Evolutionary conservation across 176 grass and related monocot genomes (phyloP), one percentile per base, ranked within the genome.

Genomic region (Carex parvula): DNA sequence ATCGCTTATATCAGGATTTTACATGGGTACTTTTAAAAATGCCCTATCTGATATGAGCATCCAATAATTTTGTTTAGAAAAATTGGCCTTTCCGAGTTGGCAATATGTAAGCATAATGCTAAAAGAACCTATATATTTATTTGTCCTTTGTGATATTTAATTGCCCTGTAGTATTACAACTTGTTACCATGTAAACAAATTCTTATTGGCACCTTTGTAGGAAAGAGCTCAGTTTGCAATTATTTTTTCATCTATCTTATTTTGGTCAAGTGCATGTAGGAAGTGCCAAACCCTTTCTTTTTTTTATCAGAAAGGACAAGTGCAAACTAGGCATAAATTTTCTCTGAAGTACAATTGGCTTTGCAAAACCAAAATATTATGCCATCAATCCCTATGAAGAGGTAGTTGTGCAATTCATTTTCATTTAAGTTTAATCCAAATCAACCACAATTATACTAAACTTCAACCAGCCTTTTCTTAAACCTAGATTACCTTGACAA

Each of bases 211-310:
- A 56, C 5, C 46, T 17, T 30, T 57, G 52, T 18, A 56, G 22
- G 50, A 77, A 56, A 77, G 50, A 30, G 50, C 14, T 53, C 6
- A 56, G 6, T 33, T 55, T 77, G 6, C 73, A 77, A 77, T 56
- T 77, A 56, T 75, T 53, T 37, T 67, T 53, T 21, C 18, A 29
- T 20, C 20, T 75, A 53, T 54, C 4, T 26, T 77, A 17, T 24
- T 77, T 26, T 29, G 22, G 21, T 55, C 71, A 76, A 76, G 71
- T 73, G 70, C 42, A 50, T 73, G 42, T 73, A 73, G 37, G 42
- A 73, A 73, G n/a, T 54, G 71, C 22, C 67, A 76, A 76, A 76
- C 4, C 21, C 46, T 54, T 52, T 26, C 1, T 76, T 77, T 56
- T 55, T 54, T 53, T 76, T 53, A 54, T 77, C 24, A 5, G 50